phyloP scores from a whole-genome alignment of 768 basidiomycete species.

The Rhizopogon salebrosus region DNA sequence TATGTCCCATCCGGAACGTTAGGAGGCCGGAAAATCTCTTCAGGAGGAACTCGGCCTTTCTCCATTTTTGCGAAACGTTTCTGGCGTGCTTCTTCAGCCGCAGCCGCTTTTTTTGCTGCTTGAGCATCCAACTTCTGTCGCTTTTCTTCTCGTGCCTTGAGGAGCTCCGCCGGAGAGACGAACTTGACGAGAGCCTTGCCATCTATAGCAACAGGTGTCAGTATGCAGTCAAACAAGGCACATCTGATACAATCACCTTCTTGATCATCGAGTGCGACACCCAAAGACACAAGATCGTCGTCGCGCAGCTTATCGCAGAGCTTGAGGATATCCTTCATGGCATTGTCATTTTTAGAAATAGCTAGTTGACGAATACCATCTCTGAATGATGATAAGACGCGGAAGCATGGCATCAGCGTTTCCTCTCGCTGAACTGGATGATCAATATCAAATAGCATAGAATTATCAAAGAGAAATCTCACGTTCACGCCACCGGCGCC shows the following conservation, averaged over 20 bases:
- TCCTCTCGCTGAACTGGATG: constrained; percentile 64
- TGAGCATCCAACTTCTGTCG: constrained; percentile 69
- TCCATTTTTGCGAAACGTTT: constrained; percentile 79
- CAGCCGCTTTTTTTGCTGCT: constrained; percentile 70
- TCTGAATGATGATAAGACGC: constrained; percentile 82
- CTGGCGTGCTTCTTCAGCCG: constrained; percentile 56
- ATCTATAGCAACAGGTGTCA: constrained; percentile 40
- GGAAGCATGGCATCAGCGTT: constrained; percentile 83
- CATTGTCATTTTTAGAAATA: constrained; percentile 59
- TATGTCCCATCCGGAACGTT: constrained; percentile 70
- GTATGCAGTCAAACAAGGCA: background rate
- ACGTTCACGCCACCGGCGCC: constrained; percentile 32
- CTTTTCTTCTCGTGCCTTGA: constrained; percentile 87
- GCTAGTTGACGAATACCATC: constrained; percentile 83
- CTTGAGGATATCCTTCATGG: constrained; percentile 75
- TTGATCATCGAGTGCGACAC: constrained; percentile 95
- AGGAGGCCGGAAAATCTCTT: constrained; percentile 81
- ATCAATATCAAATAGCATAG: background rate
- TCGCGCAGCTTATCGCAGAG: constrained; percentile 90
- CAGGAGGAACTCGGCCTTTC: constrained; percentile 70
- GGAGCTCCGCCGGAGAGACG: constrained; percentile 74
- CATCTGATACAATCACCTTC: constrained; percentile 51
- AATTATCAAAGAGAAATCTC: constrained; percentile 29
- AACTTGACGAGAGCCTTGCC: constrained; percentile 95
- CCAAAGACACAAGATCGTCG: constrained; percentile 84